Evolutionary conservation across 2,329 filamentous ascomycete species (phyloP).

Genomic region (Botryotinia globosa): DNA sequence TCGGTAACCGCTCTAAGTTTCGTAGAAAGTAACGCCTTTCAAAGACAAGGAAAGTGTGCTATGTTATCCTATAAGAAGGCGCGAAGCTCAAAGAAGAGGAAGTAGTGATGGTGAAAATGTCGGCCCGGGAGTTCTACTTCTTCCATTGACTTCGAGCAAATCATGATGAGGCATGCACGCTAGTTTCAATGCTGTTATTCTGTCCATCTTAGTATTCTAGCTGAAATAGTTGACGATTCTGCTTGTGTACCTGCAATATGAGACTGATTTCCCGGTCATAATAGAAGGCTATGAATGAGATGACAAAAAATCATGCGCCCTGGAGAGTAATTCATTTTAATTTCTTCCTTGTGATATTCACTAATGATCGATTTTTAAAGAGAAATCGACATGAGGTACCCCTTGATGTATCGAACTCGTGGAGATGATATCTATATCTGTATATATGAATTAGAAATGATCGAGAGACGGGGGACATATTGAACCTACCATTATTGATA

Average conservation of each 20-base stretch:
- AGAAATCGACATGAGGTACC: conserved; percentile 91
- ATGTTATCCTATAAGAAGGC: neutral
- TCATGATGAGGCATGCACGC: neutral
- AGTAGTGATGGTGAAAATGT: neutral
- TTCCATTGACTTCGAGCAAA: neutral
- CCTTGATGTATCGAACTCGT: conserved; percentile 97
- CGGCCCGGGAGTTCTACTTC: neutral
- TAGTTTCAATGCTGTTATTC: neutral
- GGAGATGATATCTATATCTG: conserved; percentile 91
- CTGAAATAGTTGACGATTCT: neutral
- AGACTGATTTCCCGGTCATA: neutral
- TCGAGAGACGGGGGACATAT: no score
- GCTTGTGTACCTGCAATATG: neutral
- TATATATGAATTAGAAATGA: conserved; percentile 21
- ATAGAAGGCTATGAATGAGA: neutral
- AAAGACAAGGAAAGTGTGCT: neutral
- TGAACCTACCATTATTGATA: conserved; percentile 64
- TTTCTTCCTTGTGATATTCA: neutral
- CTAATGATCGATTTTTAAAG: conserved; percentile 73
- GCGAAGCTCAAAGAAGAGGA: no score
- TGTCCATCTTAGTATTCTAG: neutral
- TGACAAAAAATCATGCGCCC: neutral
- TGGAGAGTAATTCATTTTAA: neutral
- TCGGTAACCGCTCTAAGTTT: neutral
- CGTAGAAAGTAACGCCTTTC: neutral